A percentile compares a stretch with the other conserved stretches of the same genome.
Evolutionary conservation across 345 rosid genomes (phyloP).

Genomic region (Eucalyptus polybractea): DNA sequence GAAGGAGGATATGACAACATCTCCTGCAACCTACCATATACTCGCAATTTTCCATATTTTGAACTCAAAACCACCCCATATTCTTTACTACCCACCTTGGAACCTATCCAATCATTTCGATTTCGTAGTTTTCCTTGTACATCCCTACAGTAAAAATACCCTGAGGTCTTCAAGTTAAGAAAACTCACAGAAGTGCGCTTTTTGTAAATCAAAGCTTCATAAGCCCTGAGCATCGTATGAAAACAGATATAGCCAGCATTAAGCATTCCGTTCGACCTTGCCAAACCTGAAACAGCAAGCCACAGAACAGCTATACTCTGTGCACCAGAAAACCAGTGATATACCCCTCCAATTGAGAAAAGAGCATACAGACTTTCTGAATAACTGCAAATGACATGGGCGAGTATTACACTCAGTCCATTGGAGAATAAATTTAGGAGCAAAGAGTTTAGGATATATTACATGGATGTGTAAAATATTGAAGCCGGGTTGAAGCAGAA

Average conservation of each 20-base stretch:
- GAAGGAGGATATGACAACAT: background rate
- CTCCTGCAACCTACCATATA: background rate
- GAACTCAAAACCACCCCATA: background rate
- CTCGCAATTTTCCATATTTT: background rate
- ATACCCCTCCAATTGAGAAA: constrained; percentile 73
- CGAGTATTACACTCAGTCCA: background rate
- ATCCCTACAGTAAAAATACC: background rate
- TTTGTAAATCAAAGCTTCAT: constrained; percentile 39
- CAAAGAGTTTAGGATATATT: constrained; percentile 8
- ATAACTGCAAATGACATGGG: constrained; percentile 45
- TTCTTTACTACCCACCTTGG: background rate
- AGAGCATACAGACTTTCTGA: constrained; percentile 75
- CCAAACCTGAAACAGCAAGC: constrained; percentile 77
- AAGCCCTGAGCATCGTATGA: constrained; percentile 69
- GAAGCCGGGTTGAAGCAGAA: constrained; percentile 95
- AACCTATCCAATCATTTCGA: background rate
- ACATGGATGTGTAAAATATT: constrained; percentile 80
- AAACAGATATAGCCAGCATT: constrained; percentile 91
- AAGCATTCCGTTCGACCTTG: constrained; percentile 92
- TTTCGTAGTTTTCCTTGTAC: background rate
- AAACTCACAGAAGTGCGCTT: constrained; percentile 44
- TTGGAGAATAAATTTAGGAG: background rate
- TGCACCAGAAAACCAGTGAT: constrained; percentile 48
- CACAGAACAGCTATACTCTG: constrained; percentile 51
- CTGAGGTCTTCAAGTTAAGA: background rate